phyloP scores from a whole-genome alignment of 129 eudicot species.

The Silybum marianum region DNA sequence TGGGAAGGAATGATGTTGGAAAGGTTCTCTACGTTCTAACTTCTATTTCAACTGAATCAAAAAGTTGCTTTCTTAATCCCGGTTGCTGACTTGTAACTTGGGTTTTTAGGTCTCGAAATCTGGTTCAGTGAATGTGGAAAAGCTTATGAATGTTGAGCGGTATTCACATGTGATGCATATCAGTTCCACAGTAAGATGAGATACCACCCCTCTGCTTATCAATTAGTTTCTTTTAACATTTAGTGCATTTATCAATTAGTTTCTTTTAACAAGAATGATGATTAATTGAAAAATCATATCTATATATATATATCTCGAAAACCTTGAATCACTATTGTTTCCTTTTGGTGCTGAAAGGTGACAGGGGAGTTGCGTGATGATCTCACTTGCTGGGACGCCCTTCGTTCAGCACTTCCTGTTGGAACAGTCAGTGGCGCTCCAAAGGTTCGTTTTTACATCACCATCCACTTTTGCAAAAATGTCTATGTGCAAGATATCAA shows the following conservation, averaged over 20 bases:
- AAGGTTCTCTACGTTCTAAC: constrained; percentile 49
- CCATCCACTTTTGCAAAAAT: background rate
- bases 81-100: constrained; percentile 15
- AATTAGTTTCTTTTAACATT: background rate
- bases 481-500: background rate
- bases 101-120: constrained; percentile 67
- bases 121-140: constrained; percentile 83
- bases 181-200: constrained; percentile 76
- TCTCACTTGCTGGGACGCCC: constrained; percentile 86
- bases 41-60: background rate
- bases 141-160: constrained; percentile 74
- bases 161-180: constrained; percentile 96
- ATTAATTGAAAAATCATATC: background rate
- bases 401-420: constrained; percentile 83
- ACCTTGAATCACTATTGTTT: background rate
- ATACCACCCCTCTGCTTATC: background rate
- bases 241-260: background rate
- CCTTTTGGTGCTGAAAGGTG: constrained; percentile 49
- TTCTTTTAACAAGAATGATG: background rate
- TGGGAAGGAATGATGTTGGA: constrained; percentile 82
- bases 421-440: constrained; percentile 95
- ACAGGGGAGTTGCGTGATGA: constrained; percentile 69
- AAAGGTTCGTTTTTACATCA: constrained; percentile 48
- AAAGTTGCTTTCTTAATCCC: background rate
- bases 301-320: background rate